These are phyloP conservation scores for Xanthoceras sorbifolium DNA, from an alignment of 345 rosid species.

Conservation along the genomic window DNA sequence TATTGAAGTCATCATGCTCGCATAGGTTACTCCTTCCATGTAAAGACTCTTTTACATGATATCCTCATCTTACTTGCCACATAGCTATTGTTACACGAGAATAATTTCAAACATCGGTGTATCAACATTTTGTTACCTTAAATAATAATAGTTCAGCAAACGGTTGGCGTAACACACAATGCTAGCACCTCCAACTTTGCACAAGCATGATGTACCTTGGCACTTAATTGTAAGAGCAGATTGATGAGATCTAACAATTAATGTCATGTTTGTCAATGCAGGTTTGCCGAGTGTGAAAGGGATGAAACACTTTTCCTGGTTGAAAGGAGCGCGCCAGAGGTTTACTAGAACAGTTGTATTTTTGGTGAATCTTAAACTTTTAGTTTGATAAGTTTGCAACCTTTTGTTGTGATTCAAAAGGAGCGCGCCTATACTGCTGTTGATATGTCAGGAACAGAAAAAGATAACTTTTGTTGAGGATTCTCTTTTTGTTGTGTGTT, in stretches of 20 bases:
- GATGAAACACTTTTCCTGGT: background rate
- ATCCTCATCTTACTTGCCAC: background rate
- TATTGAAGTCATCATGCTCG: background rate
- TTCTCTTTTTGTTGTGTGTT: background rate
- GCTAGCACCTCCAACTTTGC: background rate
- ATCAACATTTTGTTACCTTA: background rate
- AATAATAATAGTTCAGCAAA: background rate
- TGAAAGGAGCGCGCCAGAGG: background rate
- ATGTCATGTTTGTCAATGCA: background rate
- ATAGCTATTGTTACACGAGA: background rate
- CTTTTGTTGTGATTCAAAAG: background rate
- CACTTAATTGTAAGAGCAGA: background rate
- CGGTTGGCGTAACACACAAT: background rate
- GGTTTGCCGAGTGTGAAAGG: background rate
- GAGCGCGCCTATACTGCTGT: background rate
- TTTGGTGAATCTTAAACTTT: background rate
- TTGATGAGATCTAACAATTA: background rate
- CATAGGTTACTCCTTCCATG: background rate
- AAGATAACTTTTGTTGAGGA: background rate
- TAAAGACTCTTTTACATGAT: background rate
- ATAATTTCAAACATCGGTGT: background rate
- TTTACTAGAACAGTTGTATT: background rate
- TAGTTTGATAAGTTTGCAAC: background rate
- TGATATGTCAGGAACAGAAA: background rate
- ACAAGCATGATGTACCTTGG: background rate